phyloP scores from a whole-genome alignment of 164 flowering plant species.

The Kalanchoe fedtschenkoi region DNA sequence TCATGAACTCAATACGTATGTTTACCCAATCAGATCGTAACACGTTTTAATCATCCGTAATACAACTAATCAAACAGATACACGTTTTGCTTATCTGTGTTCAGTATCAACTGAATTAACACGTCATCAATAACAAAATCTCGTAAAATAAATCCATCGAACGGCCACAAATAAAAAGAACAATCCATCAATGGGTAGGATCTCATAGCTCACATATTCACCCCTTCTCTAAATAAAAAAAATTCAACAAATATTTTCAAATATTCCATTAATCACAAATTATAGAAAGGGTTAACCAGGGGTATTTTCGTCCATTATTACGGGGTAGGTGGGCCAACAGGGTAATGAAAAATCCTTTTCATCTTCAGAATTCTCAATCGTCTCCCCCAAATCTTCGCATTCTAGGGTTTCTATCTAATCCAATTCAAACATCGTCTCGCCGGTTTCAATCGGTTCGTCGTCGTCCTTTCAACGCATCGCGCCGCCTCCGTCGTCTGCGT shows the following conservation, averaged over 20 bases:
- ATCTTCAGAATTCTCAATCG: background rate
- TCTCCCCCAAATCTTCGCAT: background rate
- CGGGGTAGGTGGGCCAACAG: background rate
- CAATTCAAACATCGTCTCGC: conserved; percentile 1
- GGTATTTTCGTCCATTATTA: background rate
- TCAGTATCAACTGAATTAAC: too few relatives aligned
- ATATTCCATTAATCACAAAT: background rate
- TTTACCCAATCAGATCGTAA: background rate
- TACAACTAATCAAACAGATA: background rate
- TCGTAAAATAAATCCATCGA: too few relatives aligned
- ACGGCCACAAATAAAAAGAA: too few relatives aligned
- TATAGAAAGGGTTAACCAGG: too few relatives aligned
- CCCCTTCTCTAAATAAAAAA: too few relatives aligned
- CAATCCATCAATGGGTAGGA: too few relatives aligned
- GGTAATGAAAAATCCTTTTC: background rate
- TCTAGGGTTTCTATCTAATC: conserved; percentile 1
- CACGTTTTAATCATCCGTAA: background rate
- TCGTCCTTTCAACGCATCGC: background rate
- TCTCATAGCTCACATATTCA: too few relatives aligned
- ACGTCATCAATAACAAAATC: too few relatives aligned
- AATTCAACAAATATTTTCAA: background rate
- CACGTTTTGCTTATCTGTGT: too few relatives aligned
- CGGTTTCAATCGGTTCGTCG: conserved; percentile 1
- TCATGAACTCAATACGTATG: too few relatives aligned
- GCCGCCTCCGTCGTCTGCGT: background rate